Evolutionary conservation across 805 yeast species (phyloP).

Genomic region (Suhomyces sp.): DNA sequence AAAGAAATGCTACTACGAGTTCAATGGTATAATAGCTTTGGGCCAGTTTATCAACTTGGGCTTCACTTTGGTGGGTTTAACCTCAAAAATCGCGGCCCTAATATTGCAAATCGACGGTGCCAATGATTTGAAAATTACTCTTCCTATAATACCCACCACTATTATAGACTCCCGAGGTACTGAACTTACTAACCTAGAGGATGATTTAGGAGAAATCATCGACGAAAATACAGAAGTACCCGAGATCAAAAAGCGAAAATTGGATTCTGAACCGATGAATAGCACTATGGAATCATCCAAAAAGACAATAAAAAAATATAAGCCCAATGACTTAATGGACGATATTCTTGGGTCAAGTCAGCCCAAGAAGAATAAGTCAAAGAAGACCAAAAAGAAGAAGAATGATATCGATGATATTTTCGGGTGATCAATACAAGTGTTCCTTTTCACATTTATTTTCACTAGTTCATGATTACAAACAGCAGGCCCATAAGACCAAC

Average conservation of each 20-base stretch:
- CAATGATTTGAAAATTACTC: neutral
- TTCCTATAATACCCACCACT: neutral
- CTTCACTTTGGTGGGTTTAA: conserved; percentile 57
- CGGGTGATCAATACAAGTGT: conserved; percentile 31
- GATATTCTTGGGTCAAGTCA: conserved; percentile 3
- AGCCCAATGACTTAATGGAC: neutral
- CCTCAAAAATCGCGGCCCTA: conserved; percentile 43
- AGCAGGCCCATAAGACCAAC: neutral
- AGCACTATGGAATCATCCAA: neutral
- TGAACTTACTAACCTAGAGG: too few relatives aligned
- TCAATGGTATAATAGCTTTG: conserved; percentile 64
- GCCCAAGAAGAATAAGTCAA: conserved; percentile 6
- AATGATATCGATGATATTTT: conserved; percentile 69
- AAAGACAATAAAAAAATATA: neutral
- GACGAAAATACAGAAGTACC: neutral
- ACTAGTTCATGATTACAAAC: neutral
- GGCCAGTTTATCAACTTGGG: conserved; percentile 81
- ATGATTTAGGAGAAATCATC: conserved; percentile 23
- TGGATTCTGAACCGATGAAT: neutral
- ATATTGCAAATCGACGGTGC: conserved; percentile 18
- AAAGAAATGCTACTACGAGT: conserved; percentile 53
- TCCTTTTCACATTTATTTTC: neutral
- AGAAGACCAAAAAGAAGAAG: conserved; percentile 4
- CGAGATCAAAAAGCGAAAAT: neutral
- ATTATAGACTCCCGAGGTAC: too few relatives aligned